phyloP scores from a whole-genome alignment of 768 basidiomycete species.

The Collybiopsis luxurians region DNA sequence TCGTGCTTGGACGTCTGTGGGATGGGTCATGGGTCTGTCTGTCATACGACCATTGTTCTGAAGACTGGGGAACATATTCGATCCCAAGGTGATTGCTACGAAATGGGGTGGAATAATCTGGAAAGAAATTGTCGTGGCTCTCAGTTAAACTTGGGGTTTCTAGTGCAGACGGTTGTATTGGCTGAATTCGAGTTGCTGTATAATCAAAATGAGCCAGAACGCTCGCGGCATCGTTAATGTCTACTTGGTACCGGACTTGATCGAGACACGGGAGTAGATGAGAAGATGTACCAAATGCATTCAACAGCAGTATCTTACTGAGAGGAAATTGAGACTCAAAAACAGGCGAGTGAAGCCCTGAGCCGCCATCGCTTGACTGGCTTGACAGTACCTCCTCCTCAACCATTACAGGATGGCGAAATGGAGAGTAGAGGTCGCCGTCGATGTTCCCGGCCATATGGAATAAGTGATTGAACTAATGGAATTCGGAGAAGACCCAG shows the following conservation, averaged over 20 bases:
- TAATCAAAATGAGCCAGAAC: conserved; percentile 55
- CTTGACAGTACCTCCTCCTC: conserved; percentile 72
- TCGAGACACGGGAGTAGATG: conserved; percentile 35
- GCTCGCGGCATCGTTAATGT: conserved; percentile 43
- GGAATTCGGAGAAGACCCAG: conserved; percentile 17
- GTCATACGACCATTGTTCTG: conserved; percentile 45
- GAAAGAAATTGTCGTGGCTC: conserved; percentile 38
- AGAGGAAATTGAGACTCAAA: conserved; percentile 48
- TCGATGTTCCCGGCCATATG: conserved; percentile 56
- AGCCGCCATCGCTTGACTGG: conserved; percentile 74
- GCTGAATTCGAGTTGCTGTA: conserved; percentile 35
- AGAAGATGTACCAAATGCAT: conserved; percentile 28
- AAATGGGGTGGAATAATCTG: conserved; percentile 38
- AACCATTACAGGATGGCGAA: conserved; percentile 45
- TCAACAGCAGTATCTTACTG: conserved; percentile 49
- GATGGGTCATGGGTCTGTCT: conserved; percentile 44
- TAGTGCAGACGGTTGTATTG: conserved; percentile 44
- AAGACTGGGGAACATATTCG: conserved; percentile 39
- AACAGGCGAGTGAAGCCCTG: conserved; percentile 71
- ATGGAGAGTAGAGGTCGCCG: conserved; percentile 55
- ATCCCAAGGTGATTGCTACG: conserved; percentile 49
- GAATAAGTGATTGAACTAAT: conserved; percentile 25
- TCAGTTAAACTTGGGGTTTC: conserved; percentile 40
- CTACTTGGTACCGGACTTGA: conserved; percentile 70
- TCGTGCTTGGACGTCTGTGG: conserved; percentile 32